These are phyloP conservation scores for Pseudogymnoascus sp. DNA, from an alignment of 2,329 filamentous ascomycete genomes.

Conservation along the genomic window DNA sequence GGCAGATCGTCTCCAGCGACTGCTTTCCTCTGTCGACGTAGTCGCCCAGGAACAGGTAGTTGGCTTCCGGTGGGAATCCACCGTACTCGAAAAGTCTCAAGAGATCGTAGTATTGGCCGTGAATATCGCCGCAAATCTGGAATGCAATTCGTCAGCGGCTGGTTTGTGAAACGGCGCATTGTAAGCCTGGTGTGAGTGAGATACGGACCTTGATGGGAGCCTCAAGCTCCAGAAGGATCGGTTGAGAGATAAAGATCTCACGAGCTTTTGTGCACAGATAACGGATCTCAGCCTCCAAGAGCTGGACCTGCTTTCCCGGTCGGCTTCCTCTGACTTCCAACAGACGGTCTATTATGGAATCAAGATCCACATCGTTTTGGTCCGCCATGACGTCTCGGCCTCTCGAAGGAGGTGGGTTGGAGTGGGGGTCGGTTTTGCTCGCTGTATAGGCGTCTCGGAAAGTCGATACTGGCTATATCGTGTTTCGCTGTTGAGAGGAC, in stretches of 20 bases:
- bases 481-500: slow-evolving; percentile 24
- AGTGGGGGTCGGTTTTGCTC: slow-evolving; percentile 21
- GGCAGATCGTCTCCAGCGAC: slow-evolving; percentile 95
- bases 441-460: slow-evolving; percentile 18
- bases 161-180: background rate
- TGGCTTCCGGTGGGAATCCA: slow-evolving; percentile 95
- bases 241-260: slow-evolving; percentile 99
- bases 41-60: slow-evolving; percentile 98
- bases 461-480: slow-evolving; percentile 14
- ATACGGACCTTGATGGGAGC: slow-evolving; percentile 90
- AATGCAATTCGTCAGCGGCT: background rate
- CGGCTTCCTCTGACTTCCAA: slow-evolving; percentile 96
- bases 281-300: slow-evolving; percentile 92
- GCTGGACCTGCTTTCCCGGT: slow-evolving; percentile 96
- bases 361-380: slow-evolving; percentile 88
- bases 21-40: slow-evolving; percentile 99
- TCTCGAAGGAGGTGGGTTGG: slow-evolving; percentile 24
- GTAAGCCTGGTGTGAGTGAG: background rate
- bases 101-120: slow-evolving; percentile 98
- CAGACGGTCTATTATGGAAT: slow-evolving; percentile 98
- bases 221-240: slow-evolving; percentile 93
- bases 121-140: slow-evolving; percentile 97
- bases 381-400: slow-evolving; percentile 55
- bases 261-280: slow-evolving; percentile 97
- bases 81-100: slow-evolving; percentile 96